These are phyloP conservation scores for Ustilago tritici DNA, from an alignment of 1,284 basidiomycete genomes.

Conservation along the genomic window DNA sequence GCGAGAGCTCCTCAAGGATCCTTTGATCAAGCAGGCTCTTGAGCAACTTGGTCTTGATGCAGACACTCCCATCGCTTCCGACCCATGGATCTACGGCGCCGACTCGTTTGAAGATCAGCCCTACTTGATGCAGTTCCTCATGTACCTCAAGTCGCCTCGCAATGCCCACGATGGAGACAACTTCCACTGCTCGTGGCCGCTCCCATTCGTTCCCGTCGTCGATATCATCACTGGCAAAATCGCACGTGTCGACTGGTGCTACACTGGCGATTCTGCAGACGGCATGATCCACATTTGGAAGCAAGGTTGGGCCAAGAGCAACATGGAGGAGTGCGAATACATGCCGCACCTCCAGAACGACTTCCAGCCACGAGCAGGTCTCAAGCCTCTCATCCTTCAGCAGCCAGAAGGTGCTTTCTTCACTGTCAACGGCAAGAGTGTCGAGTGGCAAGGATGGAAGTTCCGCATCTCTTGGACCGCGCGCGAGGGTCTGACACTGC, in stretches of 20 bases:
- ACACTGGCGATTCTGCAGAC: conserved; percentile 58
- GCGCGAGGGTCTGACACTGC: conserved; percentile 70
- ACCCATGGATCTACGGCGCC: conserved; percentile 60
- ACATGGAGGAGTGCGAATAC: conserved; percentile 68
- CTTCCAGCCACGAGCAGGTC: conserved; percentile 27
- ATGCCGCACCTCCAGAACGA: conserved; percentile 53
- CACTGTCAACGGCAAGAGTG: conserved; percentile 44
- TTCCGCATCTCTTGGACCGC: conserved; percentile 61
- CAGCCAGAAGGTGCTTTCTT: conserved; percentile 62
- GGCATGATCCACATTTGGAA: conserved; percentile 58
- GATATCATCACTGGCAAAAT: conserved; percentile 59
- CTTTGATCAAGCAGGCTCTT: conserved; percentile 41
- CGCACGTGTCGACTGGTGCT: conserved; percentile 58
- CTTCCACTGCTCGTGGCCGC: conserved; percentile 70
- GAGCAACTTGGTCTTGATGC: conserved; percentile 40
- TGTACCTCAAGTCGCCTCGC: conserved; percentile 48
- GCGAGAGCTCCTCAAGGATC: conserved; percentile 21
- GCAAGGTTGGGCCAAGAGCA: conserved; percentile 60
- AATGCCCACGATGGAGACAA: conserved; percentile 44
- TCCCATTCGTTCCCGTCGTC: conserved; percentile 69
- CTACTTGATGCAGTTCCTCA: conserved; percentile 49
- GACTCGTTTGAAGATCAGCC: conserved; percentile 52
- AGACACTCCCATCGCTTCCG: conserved; percentile 44
- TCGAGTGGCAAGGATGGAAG: conserved; percentile 59
- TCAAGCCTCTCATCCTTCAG: conserved; percentile 55